Conservation (phyloP, 805 yeast species). For the Candida nemodendra region DNA sequence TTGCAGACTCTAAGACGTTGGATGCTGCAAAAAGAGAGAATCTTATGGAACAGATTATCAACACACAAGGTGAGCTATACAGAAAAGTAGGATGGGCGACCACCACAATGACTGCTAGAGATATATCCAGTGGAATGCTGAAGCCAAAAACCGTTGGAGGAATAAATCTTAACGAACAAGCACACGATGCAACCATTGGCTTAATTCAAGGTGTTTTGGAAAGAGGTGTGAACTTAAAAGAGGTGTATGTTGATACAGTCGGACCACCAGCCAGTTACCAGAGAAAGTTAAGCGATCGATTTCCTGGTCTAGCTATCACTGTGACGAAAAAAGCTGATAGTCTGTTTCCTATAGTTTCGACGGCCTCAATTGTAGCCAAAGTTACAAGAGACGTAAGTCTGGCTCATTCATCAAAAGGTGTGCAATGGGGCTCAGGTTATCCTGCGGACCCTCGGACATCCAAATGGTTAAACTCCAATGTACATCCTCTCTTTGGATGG, state of each 20-base stretch:
- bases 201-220: conserved; percentile 65
- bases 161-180: conserved; percentile 88
- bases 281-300: conserved; percentile 62
- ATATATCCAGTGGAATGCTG: conserved; percentile 87
- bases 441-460: conserved; percentile 90
- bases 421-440: conserved; percentile 82
- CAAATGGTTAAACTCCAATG: conserved; percentile 62
- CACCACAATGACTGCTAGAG: conserved; percentile 79
- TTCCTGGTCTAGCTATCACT: conserved; percentile 69
- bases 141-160: conserved; percentile 55
- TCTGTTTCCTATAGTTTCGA: conserved; percentile 84
- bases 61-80: conserved; percentile 45
- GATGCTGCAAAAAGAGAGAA: conserved; percentile 67
- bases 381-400: conserved; percentile 75
- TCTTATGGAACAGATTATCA: conserved; percentile 52
- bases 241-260: conserved; percentile 90
- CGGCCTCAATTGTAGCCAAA: conserved; percentile 94
- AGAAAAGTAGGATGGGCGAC: conserved; percentile 84
- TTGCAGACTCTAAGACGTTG: conserved; percentile 90
- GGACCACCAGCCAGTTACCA: conserved; percentile 92
- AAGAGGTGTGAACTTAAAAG: conserved; percentile 60
- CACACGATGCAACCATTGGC: conserved; percentile 89
- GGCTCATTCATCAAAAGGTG: conserved; percentile 18
- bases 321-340: conserved; percentile 97
- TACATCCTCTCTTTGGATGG: conserved; percentile 88